Base-by-base conservation (phyloP, 768 basidiomycete species). In the Phaeotremella fagi region DNA sequence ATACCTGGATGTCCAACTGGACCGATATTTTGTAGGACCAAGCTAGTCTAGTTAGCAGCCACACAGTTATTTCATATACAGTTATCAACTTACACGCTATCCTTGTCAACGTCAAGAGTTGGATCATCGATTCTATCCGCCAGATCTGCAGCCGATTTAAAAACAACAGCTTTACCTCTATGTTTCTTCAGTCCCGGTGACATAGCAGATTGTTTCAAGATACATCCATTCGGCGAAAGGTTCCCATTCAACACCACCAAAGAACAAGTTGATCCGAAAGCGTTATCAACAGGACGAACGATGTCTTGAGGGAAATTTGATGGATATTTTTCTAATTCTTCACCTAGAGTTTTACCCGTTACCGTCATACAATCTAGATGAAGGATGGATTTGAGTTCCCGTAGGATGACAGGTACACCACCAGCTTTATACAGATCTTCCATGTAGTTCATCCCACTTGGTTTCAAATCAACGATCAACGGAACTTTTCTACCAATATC, bases 361-460 rank as follows among this genome's bases (percentile, higher is more conserved):
- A 91, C 85, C 28, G 90, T 94, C 71, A 89, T 75, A 62, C 83
- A 87, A 75, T 86, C 82, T 88, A 85, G 66, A 90, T 77, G 54
- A 90, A 76, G 78, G 85, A 91, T 20, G 80, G 80, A 37, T 90
- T 78, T 54, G 90, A 82, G 77, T 86, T 88, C 90, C 71, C 18
- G 56, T 23, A 49, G 28, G 18, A 50, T 52, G 7, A 37, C 16
- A 7, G 54, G 54, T 3, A 56, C 38, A 37, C 41, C 46, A 29
- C 42, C 52, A 24, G 45, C 43, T 33, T 87, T 90, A 80, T 87
- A 84, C 3, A 98, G 83, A 66, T 95, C 87, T 75, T 91, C 90
- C 89, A 97, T 94, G 65, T 95, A 88, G 79, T 95, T 95, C 76
- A 88, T 90, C 31, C 92, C 92, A 57, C 87, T 90, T 0, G 92